Conservation (phyloP, 176 grass and related monocot species). For the Aegilops sharonensis region DNA sequence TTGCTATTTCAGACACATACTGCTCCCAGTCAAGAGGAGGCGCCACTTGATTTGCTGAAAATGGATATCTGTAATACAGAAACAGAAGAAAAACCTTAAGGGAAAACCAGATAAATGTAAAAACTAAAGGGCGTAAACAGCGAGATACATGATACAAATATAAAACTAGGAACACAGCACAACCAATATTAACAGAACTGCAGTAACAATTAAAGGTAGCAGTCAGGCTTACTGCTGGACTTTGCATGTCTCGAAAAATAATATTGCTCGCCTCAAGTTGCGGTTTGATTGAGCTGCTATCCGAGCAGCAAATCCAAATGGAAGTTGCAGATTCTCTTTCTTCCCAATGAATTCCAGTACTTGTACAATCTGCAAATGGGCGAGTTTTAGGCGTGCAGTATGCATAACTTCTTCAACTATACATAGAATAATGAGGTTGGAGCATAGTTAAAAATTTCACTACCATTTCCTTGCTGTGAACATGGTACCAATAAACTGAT, state of each 20-base stretch:
- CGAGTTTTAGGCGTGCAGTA: neutral
- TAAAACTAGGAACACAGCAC: neutral
- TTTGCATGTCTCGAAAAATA: slow-evolving; percentile 94
- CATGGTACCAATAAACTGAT: neutral
- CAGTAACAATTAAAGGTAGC: slow-evolving; percentile 6
- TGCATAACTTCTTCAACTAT: neutral
- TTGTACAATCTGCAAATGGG: slow-evolving; percentile 61
- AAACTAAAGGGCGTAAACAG: neutral
- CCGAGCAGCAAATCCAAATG: slow-evolving; percentile 70
- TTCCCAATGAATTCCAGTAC: slow-evolving; percentile 92
- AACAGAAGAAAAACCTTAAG: neutral
- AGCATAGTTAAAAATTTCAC: neutral
- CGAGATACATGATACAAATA: neutral
- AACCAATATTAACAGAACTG: neutral
- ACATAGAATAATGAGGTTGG: neutral
- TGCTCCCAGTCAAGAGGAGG: slow-evolving; percentile 98
- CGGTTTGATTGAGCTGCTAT: slow-evolving; percentile 80
- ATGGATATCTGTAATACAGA: slow-evolving; percentile 76
- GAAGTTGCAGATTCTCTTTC: slow-evolving; percentile 91
- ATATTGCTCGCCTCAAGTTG: slow-evolving; percentile 91
- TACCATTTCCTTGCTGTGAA: neutral
- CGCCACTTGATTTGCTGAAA: slow-evolving; percentile 67
- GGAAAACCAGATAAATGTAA: slow-evolving; percentile 4
- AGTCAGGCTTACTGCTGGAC: slow-evolving; percentile 78
- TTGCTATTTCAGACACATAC: slow-evolving; percentile 84